Evolutionary conservation across 176 grass and related monocot species (phyloP).

Genomic region (Oryza longistaminata): DNA sequence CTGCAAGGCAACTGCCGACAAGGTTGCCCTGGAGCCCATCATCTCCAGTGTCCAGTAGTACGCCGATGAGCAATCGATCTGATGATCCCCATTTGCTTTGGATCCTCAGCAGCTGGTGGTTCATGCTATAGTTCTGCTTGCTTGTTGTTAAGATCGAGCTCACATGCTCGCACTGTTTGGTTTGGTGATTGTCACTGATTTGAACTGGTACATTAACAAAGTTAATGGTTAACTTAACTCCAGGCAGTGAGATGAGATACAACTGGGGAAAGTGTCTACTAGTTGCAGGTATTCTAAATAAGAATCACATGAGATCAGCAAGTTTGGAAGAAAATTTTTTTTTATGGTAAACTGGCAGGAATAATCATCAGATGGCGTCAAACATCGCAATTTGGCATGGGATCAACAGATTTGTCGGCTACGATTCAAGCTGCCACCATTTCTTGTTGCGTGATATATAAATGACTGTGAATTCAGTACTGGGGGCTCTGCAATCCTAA

Average conservation of each 20-base stretch:
- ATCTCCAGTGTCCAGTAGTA: slow-evolving; percentile 10
- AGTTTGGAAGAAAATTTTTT: not conserved
- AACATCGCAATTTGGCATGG: not conserved
- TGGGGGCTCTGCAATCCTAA: not conserved
- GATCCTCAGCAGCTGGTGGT: slow-evolving; percentile 32
- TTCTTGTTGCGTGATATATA: not conserved
- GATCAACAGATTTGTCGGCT: not conserved
- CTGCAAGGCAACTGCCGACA: slow-evolving; percentile 8
- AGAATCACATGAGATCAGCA: slow-evolving; percentile 19
- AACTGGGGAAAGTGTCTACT: not conserved
- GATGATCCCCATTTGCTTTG: slow-evolving; percentile 7
- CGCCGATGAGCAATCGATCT: slow-evolving; percentile 13
- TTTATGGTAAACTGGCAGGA: not conserved
- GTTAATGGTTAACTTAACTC: not conserved
- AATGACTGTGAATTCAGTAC: not conserved
- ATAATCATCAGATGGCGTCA: not conserved
- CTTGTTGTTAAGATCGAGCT: not conserved
- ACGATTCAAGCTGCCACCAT: slow-evolving; percentile 4
- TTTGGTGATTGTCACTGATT: not conserved
- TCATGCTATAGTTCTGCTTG: not conserved
- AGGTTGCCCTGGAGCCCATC: slow-evolving; percentile 30
- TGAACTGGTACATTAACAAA: not conserved
- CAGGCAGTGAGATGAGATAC: not conserved
- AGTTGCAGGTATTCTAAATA: not conserved
- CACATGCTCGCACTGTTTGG: slow-evolving; percentile 5